Percentiles rank a stretch among this genome's conserved stretches.
phyloP scores from a whole-genome alignment of 208 protist genomes.

The Angomonas deanei region DNA sequence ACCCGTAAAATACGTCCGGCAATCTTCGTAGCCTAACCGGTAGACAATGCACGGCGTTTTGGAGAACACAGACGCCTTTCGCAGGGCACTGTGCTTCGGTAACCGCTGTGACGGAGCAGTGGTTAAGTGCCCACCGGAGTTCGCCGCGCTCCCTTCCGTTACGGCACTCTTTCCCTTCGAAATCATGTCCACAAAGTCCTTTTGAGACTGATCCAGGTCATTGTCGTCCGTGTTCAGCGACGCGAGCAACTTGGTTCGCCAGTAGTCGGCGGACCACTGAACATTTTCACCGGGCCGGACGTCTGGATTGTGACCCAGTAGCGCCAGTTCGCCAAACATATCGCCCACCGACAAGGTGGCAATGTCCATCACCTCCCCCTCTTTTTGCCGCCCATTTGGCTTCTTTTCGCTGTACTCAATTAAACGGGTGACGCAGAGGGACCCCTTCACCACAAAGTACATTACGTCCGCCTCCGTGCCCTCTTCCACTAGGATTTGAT shows the following conservation, averaged over 20 bases:
- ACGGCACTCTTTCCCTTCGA: neutral
- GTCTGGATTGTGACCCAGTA: slow-evolving; percentile 59
- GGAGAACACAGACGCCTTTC: slow-evolving; percentile 43
- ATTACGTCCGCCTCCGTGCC: slow-evolving; percentile 42
- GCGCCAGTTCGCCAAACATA: slow-evolving; percentile 65
- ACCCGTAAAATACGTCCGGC: slow-evolving; percentile 17
- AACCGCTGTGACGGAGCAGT: no score
- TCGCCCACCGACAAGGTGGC: slow-evolving; percentile 48
- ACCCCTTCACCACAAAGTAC: slow-evolving; percentile 60
- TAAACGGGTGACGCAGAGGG: slow-evolving; percentile 36
- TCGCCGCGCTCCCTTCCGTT: neutral
- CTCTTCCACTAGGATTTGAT: slow-evolving; percentile 51
- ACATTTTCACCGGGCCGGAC: slow-evolving; percentile 37
- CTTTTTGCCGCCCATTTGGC: slow-evolving; percentile 1
- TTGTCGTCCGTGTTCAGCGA: neutral
- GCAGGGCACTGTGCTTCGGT: slow-evolving; percentile 11
- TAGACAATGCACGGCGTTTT: slow-evolving; percentile 27
- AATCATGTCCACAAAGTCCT: slow-evolving; percentile 10
- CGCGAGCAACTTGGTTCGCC: slow-evolving; percentile 22
- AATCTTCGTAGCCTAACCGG: slow-evolving; percentile 22
- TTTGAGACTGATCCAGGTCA: neutral
- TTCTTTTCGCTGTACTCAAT: slow-evolving; percentile 19
- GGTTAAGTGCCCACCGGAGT: no score
- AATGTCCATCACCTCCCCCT: slow-evolving; percentile 42
- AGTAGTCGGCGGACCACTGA: slow-evolving; percentile 54